These are phyloP conservation scores for Huiozyma sinensis DNA, from an alignment of 805 yeast species.

Conservation along the genomic window DNA sequence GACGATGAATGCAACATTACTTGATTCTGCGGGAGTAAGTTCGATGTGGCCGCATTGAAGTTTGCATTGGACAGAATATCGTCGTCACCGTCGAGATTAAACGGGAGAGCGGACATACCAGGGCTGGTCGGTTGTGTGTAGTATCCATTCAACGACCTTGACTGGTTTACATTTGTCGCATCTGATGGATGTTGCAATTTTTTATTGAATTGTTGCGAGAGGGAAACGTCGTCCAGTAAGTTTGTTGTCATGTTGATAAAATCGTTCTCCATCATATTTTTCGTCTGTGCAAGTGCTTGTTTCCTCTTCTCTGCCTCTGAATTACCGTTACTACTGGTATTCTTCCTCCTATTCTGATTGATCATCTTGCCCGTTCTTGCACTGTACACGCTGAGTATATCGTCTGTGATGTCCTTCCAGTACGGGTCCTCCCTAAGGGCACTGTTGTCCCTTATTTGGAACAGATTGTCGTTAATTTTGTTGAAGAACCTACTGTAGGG, in stretches of 20 bases:
- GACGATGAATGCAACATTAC: slow-evolving; percentile 2
- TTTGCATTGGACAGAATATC: slow-evolving; percentile 3
- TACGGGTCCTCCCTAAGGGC: slow-evolving; percentile 21
- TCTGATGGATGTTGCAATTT: slow-evolving; percentile 12
- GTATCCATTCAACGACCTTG: slow-evolving; percentile 22
- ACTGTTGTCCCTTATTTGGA: slow-evolving; percentile 22
- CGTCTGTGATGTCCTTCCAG: slow-evolving; percentile 20
- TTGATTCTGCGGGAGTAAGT: background rate
- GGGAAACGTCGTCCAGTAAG: slow-evolving; percentile 9
- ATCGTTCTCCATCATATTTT: slow-evolving; percentile 2
- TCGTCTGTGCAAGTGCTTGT: background rate
- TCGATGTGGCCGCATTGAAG: background rate
- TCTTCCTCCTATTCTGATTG: slow-evolving; percentile 13
- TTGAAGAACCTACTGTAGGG: slow-evolving; percentile 24
- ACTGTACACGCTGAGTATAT: slow-evolving; percentile 21
- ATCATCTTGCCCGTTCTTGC: slow-evolving; percentile 22
- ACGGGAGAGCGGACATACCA: slow-evolving; percentile 1
- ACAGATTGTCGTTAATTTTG: slow-evolving; percentile 20
- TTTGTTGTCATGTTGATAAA: slow-evolving; percentile 5
- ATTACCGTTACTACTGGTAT: slow-evolving; percentile 1
- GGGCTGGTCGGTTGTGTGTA: slow-evolving; percentile 28
- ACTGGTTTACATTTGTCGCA: slow-evolving; percentile 18
- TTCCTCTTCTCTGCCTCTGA: background rate
- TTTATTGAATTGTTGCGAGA: slow-evolving; percentile 15
- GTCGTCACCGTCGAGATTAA: slow-evolving; percentile 3